Base-by-base conservation (phyloP, 1,284 basidiomycete species). In the Boletus smithii region DNA sequence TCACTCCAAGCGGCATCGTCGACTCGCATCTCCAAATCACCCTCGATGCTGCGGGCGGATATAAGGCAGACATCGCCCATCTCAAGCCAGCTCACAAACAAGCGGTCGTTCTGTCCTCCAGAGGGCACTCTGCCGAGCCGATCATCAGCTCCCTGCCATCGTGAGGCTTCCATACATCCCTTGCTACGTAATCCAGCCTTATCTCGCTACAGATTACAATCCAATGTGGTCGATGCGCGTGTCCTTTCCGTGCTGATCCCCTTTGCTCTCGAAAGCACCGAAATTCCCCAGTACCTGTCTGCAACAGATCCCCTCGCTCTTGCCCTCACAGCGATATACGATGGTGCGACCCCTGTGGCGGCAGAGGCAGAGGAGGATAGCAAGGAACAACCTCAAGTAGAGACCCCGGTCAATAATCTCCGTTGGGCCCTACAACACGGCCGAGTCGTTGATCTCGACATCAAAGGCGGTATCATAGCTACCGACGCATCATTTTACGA, bases 381-480 rank as follows among this genome's bases (percentile, higher is more conserved):
- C 43, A 48, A 46, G 27, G 56, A 41, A 26, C 42, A 50, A n/a
- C 16, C 42, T 6, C 58, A 46, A n/a, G 24, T 51, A 17, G 59
- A 61, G 37, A 32, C 11, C 16, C 42, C 59, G 0, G 64, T 66
- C 50, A 44, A 42, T 27, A 80, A 76, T 41, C 68, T 91, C 31
- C 67, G 68, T 51, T 85, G 81, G 79, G 86, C 85, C 1, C 68
- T 91, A 8, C 67, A 76, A 39, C 72, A 74, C 48, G 80, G 77
- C 32, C 73, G 74, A 46, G 76, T 79, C 13, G 76, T 91, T 16
- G 85, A 88, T 58, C 76, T 91, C 53, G 80, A 87, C 59, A 71
- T 90, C 40, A 71, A 77, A 53, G 70, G 72, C 29, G 70, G 74
- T 42, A 68, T 85, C 43, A 69, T 73, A 8, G 61, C 62, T 9